These are phyloP conservation scores for Aspergillus intermedius DNA, from an alignment of 2,329 filamentous ascomycete genomes.

Conservation along the genomic window DNA sequence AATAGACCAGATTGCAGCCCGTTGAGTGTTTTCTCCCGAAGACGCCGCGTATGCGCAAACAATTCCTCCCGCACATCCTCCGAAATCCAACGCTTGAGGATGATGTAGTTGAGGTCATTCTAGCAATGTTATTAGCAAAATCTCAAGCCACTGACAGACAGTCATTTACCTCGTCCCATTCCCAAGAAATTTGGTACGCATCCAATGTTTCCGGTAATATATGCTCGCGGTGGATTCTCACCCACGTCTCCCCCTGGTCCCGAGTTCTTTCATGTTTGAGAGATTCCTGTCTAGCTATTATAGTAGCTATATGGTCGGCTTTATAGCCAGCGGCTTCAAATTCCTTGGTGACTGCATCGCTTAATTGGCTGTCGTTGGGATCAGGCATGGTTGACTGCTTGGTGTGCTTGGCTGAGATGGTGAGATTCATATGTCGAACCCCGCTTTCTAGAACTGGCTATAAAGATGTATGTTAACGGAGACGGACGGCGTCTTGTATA, in stretches of 20 bases:
- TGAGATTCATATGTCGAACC: too few species aligned
- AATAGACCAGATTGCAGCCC: not conserved
- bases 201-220: slow-evolving; percentile 32
- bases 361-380: not conserved
- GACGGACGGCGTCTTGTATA: too few species aligned
- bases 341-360: slow-evolving; percentile 1
- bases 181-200: slow-evolving; percentile 34
- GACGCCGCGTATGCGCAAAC: slow-evolving; percentile 59
- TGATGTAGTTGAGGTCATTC: slow-evolving; percentile 55
- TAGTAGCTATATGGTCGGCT: not conserved
- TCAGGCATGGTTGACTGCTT: not conserved
- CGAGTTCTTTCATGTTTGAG: not conserved
- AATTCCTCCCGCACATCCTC: slow-evolving; percentile 61
- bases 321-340: slow-evolving; percentile 2
- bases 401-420: too few species aligned
- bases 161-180: slow-evolving; percentile 28
- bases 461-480: too few species aligned
- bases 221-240: slow-evolving; percentile 6
- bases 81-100: slow-evolving; percentile 64
- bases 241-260: not conserved
- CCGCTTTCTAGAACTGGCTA: too few species aligned
- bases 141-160: not conserved
- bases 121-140: slow-evolving; percentile 4
- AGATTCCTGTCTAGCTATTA: not conserved
- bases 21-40: slow-evolving; percentile 40